Conservation (phyloP, 2,329 filamentous ascomycete genomes). For the Cladosporium oxysporum region DNA sequence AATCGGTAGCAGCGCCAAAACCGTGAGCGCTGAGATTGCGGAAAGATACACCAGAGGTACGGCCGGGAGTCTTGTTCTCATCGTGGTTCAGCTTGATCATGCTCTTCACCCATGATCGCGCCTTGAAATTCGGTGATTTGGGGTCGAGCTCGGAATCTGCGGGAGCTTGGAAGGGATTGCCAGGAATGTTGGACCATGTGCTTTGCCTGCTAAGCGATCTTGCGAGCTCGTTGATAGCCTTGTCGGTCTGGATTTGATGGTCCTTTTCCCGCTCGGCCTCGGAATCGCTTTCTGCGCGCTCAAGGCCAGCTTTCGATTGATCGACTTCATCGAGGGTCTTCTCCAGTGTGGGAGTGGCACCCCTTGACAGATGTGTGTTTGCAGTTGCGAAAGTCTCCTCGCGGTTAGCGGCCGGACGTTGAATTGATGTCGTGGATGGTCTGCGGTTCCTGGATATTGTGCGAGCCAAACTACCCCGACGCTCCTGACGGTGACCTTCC, state of each 20-base stretch:
- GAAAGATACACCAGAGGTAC: conserved; percentile 52
- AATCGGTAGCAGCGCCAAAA: conserved; percentile 51
- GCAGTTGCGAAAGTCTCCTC: conserved; percentile 12
- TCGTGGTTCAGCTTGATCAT: conserved; percentile 49
- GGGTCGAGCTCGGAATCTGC: conserved; percentile 50
- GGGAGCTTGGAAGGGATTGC: conserved; percentile 43
- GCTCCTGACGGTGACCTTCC: conserved; percentile 23
- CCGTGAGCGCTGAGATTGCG: conserved; percentile 51
- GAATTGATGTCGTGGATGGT: conserved; percentile 1
- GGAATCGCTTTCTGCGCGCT: conserved; percentile 27
- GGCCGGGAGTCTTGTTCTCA: conserved; percentile 44
- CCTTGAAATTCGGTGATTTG: conserved; percentile 49
- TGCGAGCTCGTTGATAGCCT: conserved; percentile 45
- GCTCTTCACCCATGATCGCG: conserved; percentile 52
- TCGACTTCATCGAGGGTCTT: conserved; percentile 18
- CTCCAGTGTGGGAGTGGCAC: conserved; percentile 22
- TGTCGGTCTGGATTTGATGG: conserved; percentile 32
- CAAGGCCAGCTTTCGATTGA: conserved; percentile 30
- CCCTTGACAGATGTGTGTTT: conserved; percentile 6
- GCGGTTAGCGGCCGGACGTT: conserved; percentile 1
- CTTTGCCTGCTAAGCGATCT: conserved; percentile 44
- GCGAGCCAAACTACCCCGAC: conserved; percentile 22
- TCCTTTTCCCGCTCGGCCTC: conserved; percentile 28
- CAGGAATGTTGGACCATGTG: conserved; percentile 39
- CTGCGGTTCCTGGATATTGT: conserved; percentile 16